Base-by-base conservation (phyloP, 2,329 filamentous ascomycete species). In the Fusarium incarnatum region DNA sequence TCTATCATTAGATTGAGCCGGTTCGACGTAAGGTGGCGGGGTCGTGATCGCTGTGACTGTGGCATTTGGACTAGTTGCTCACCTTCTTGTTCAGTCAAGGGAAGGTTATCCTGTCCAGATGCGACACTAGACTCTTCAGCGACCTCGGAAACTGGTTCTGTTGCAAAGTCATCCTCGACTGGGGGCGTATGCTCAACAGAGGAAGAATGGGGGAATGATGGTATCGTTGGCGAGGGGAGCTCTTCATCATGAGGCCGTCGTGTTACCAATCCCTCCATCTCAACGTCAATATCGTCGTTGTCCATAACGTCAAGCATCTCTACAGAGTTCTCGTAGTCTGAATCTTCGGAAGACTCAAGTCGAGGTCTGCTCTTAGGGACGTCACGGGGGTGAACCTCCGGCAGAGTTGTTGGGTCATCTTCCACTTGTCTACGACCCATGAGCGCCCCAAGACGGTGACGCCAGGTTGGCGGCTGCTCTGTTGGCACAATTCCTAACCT, bases 291-390 rank as follows among this genome's bases (percentile, higher is more conserved):
- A 12, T 32, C 23, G 20, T 34, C 49, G n/a, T 40, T 27, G 2
- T 37, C 59, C 40, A 27, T 22, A n/a, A 8, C 40, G 20, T 15
- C 42, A 30, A 30, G 25, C 12, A 46, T 45, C 4, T 27, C 34
- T 34, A 15, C 13, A 37, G 16, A 5, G 50, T 8, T 12, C n/a
- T 59, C 54, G 16, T 60, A 34, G 10, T n/a, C 42, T 18, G 23
- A 42, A n/a, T 37, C 28, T 6, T 46, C 52, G 13, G 32, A n/a
- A 23, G 20, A 37, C 15, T 56, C 44, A 9, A 48, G 50, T n/a
- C 40, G 50, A 16, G 64, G 56, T 22, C 47, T 68, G 46, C 73
- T 75, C 55, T 68, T 55, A 32, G 68, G 72, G 13, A 75, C 60
- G 25, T 65, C 8, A 5, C 62, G 58, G 16, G 70, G 64, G 27